Evolutionary conservation across 2,329 filamentous ascomycete genomes (phyloP).

Genomic region (Hymenoscyphus albidus): DNA sequence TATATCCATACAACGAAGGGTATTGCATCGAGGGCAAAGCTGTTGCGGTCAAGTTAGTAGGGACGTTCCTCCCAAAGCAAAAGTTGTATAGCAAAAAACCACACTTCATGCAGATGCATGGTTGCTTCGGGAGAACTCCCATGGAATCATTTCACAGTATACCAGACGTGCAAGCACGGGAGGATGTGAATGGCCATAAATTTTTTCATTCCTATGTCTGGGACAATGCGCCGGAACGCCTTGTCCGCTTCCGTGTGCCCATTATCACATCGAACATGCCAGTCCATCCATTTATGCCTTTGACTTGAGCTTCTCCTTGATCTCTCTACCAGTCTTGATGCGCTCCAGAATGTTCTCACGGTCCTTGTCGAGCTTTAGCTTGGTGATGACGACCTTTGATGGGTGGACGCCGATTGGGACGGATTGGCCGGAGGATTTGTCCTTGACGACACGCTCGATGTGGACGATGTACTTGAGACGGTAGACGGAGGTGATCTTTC

Average conservation of each 20-base stretch:
- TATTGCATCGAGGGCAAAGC: background rate
- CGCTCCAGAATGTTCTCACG: slow-evolving; percentile 83
- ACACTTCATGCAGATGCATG: slow-evolving; percentile 16
- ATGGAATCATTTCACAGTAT: slow-evolving; percentile 67
- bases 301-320: slow-evolving; percentile 56
- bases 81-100: slow-evolving; percentile 31
- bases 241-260: slow-evolving; percentile 19
- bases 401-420: slow-evolving; percentile 93
- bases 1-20: slow-evolving; percentile 53
- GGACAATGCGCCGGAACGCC: slow-evolving; percentile 21
- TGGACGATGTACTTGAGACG: slow-evolving; percentile 97
- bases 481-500: slow-evolving; percentile 97
- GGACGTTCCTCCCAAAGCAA: slow-evolving; percentile 32
- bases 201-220: slow-evolving; percentile 34
- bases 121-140: slow-evolving; percentile 66
- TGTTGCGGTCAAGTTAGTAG: slow-evolving; percentile 25
- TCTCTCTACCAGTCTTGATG: slow-evolving; percentile 76
- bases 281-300: slow-evolving; percentile 28
- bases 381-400: slow-evolving; percentile 97
- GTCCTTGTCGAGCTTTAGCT: slow-evolving; percentile 98
- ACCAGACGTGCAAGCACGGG: slow-evolving; percentile 38
- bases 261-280: slow-evolving; percentile 28
- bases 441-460: slow-evolving; percentile 92
- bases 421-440: slow-evolving; percentile 96
- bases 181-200: slow-evolving; percentile 66